Evolutionary conservation across 805 yeast species (phyloP).

Genomic region (Yamadazyma sp.): DNA sequence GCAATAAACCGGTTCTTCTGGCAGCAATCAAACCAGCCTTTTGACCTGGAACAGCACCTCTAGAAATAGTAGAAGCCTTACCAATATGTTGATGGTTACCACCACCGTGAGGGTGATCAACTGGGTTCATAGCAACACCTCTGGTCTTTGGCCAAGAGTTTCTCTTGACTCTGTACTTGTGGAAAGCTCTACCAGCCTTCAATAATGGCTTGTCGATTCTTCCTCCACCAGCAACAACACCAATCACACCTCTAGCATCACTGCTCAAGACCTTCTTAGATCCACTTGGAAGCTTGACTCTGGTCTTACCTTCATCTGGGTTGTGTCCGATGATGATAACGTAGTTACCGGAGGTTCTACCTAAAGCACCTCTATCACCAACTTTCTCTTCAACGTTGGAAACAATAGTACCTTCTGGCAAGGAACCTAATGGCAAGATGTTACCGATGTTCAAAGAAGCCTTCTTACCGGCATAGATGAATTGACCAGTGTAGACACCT

Average conservation of each 20-base stretch:
- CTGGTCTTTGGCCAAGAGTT: slow-evolving; percentile 99
- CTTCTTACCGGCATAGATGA: slow-evolving; percentile 97
- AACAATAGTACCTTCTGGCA: slow-evolving; percentile 99
- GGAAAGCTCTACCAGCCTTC: slow-evolving; percentile 99
- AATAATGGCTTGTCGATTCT: slow-evolving; percentile 99
- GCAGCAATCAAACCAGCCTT: slow-evolving; percentile 41
- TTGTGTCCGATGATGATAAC: slow-evolving; percentile 99
- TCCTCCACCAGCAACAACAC: slow-evolving; percentile 99
- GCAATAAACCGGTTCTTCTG: slow-evolving; percentile 40
- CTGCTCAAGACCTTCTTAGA: slow-evolving; percentile 96
- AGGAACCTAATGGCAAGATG: slow-evolving; percentile 93
- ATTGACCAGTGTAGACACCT: slow-evolving; percentile 99
- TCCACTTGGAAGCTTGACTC: slow-evolving; percentile 99
- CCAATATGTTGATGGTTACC: slow-evolving; percentile 58
- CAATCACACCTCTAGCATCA: slow-evolving; percentile 98
- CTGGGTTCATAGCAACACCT: slow-evolving; percentile 99
- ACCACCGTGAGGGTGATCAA: slow-evolving; percentile 99
- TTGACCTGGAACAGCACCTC: slow-evolving; percentile 43
- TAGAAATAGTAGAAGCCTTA: slow-evolving; percentile 40
- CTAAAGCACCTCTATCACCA: slow-evolving; percentile 99
- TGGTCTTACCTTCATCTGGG: slow-evolving; percentile 98
- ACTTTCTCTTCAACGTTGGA: slow-evolving; percentile 98
- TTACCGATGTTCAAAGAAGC: slow-evolving; percentile 97
- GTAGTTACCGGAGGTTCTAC: slow-evolving; percentile 99
- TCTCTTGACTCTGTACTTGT: slow-evolving; percentile 99